Percentiles rank a stretch among this genome's conserved stretches.
Evolutionary conservation across 2,329 filamentous ascomycete species (phyloP).

Genomic region (Penicillium aurantiogriseum): DNA sequence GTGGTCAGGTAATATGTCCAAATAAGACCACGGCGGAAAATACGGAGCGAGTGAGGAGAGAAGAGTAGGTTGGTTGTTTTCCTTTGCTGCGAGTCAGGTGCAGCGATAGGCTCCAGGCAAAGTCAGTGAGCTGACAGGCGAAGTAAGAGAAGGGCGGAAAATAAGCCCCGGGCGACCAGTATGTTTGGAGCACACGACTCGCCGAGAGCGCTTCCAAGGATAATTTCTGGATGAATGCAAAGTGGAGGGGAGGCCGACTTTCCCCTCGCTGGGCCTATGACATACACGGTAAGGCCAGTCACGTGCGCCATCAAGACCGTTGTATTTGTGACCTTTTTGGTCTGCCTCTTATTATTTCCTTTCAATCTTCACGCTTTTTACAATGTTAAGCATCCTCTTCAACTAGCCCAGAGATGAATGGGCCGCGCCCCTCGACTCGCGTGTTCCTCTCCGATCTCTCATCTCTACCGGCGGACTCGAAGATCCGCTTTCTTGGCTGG

Average conservation of each 20-base stretch:
- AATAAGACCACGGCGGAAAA: slow-evolving; percentile 9
- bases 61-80: slow-evolving; percentile 11
- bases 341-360: not conserved
- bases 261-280: slow-evolving; percentile 39
- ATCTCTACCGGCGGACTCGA: slow-evolving; percentile 57
- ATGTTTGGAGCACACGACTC: not conserved
- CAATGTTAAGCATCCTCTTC: not conserved
- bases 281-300: slow-evolving; percentile 38
- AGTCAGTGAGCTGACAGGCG: not conserved
- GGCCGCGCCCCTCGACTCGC: slow-evolving; percentile 63
- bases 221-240: slow-evolving; percentile 15
- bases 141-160: not conserved
- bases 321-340: not conserved
- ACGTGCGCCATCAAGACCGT: slow-evolving; percentile 24
- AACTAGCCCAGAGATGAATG: slow-evolving; percentile 35
- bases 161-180: not conserved
- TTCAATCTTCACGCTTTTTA: slow-evolving; percentile 2
- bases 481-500: slow-evolving; percentile 92
- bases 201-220: not conserved
- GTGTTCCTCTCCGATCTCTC: slow-evolving; percentile 65
- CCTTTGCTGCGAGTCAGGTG: slow-evolving; percentile 20
- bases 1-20: not conserved
- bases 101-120: slow-evolving; percentile 17
- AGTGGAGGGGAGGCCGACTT: slow-evolving; percentile 23
- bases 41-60: slow-evolving; percentile 2